Evolutionary conservation across 2,329 filamentous ascomycete species (phyloP).

Genomic region (Alternaria ventricosa): DNA sequence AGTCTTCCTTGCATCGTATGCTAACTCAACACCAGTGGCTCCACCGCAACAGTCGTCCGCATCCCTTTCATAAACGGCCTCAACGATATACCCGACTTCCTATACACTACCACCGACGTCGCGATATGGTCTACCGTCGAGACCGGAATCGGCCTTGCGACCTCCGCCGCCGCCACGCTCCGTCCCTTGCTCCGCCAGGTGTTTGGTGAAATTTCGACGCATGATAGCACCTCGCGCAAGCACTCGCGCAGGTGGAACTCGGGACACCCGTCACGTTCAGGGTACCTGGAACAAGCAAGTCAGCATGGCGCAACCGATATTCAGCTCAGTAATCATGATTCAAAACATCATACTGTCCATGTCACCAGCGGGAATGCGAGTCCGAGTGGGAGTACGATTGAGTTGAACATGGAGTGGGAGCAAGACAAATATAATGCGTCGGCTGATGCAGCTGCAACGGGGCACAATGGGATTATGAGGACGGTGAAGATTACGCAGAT

Average conservation of each 20-base stretch:
- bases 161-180: conserved; percentile 21
- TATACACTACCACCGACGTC: conserved; percentile 21
- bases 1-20: neutral
- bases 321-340: neutral
- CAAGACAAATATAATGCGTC: neutral
- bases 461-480: neutral
- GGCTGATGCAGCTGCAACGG: neutral
- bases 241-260: conserved; percentile 17
- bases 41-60: conserved; percentile 20
- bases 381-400: conserved; percentile 14
- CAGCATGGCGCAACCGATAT: neutral
- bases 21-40: conserved; percentile 13
- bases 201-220: conserved; percentile 17
- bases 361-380: conserved; percentile 8
- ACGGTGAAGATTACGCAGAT: neutral
- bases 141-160: conserved; percentile 22
- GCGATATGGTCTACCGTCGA: conserved; percentile 26
- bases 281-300: conserved; percentile 17
- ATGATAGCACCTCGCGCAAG: conserved; percentile 16
- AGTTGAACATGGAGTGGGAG: conserved; percentile 18
- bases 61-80: conserved; percentile 19
- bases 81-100: conserved; percentile 18
- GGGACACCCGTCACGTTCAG: conserved; percentile 15
- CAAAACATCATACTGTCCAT: neutral
- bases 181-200: conserved; percentile 21